Base-by-base conservation (phyloP, 805 yeast genomes). In the Lachancea waltii region DNA sequence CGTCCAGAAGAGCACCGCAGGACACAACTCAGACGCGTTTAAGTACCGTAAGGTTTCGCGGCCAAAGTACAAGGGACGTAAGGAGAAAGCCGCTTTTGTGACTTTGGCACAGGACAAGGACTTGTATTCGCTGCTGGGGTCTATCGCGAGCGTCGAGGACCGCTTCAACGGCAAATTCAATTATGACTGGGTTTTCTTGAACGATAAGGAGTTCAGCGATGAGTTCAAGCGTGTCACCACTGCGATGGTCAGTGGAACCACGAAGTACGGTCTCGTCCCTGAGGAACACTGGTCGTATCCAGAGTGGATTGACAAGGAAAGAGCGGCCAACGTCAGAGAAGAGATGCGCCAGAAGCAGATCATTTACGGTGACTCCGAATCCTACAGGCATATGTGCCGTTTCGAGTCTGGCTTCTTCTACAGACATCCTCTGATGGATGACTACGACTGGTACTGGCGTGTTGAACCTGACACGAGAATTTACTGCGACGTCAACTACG, bases 161-260 rank as follows among this genome's bases (percentile, higher is more conserved):
- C 72, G 89, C 39, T 87, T 87, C 67, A 87, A 90, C 65, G 59
- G 63, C 35, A 67, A 78, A 45, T 87, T 55, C 63, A 75, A 83
- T 47, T 89, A 89, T 59, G 95, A 86, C 57, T 89, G 96, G 96
- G 89, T 87, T 11, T 89, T 89, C 61, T 65, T 90, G 49, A 89
- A 89, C 63, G 90, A 90, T 57, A 79, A 73, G 40, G 79, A 73
- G 16, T 89, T 86, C 60, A 66, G 71, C 23, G 81, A 79, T 2
- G 85, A 81, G 40, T 87, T 89, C 64, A 80, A 75, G 54, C 53
- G 53, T 3, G 62, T 66, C 27, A 72, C 85, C 9, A 41, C 69
- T 0, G 58, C 69, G 2, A 64, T 79, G 40, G 76, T 77, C 21
- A 71, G 81, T 38, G 95, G 95, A 33, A 69, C 63, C 25, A 76